These are phyloP conservation scores for Elaeis oleifera DNA, from an alignment of 202 grass and related monocot genomes.

Conservation along the genomic window DNA sequence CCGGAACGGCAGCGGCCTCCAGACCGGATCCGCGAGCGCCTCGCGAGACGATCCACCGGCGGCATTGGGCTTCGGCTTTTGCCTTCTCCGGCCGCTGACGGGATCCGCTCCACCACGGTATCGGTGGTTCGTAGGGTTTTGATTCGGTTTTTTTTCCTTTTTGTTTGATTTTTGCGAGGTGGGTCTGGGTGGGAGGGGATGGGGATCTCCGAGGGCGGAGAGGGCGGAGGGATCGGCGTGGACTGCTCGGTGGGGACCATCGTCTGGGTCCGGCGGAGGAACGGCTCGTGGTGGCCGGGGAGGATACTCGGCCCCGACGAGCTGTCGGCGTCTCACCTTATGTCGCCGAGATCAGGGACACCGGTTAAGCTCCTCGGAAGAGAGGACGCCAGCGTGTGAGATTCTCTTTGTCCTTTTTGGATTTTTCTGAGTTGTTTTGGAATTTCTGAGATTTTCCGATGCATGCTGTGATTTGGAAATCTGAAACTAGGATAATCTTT, in stretches of 20 bases:
- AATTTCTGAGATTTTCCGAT: neutral
- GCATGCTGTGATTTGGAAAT: neutral
- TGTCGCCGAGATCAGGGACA: conserved; percentile 76
- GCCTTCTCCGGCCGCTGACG: no score
- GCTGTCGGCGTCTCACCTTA: conserved; percentile 65
- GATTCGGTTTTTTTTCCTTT: neutral
- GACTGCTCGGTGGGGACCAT: conserved; percentile 62
- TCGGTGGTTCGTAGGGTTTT: conserved; percentile 13
- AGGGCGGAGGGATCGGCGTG: conserved; percentile 35
- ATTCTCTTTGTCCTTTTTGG: conserved; percentile 9
- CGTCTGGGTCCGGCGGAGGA: conserved; percentile 74
- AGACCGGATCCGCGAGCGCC: conserved; percentile 9
- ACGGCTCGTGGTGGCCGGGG: conserved; percentile 75
- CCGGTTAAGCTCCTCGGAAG: conserved; percentile 78
- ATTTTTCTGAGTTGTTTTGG: neutral
- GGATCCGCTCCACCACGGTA: neutral
- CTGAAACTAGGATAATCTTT: neutral
- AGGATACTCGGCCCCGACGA: conserved; percentile 63
- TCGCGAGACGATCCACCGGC: neutral
- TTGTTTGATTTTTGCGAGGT: conserved; percentile 12
- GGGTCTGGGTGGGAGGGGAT: conserved; percentile 27
- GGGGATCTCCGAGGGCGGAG: conserved; percentile 31
- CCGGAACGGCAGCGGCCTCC: neutral
- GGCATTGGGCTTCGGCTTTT: neutral
- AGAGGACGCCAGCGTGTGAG: conserved; percentile 80